Evolutionary conservation across 345 rosid genomes (phyloP), one percentile per base, ranked within the genome.

Genomic region (Angophora floribunda): DNA sequence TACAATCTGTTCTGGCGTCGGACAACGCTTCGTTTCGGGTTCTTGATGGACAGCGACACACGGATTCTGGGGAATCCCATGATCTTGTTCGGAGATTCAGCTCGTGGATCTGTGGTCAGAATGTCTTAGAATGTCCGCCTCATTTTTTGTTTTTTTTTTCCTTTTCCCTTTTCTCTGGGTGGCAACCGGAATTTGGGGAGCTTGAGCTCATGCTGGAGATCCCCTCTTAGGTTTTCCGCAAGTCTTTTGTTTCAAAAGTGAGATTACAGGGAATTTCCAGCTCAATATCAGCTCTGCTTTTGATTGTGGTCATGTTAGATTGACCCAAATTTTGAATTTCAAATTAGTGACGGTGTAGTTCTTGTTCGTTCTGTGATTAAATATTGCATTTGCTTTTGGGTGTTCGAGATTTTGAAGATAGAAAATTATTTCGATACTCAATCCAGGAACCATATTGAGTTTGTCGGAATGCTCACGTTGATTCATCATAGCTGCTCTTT

Each of bases 11-110:
- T 70, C 41, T 16, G 36, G 75, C 19, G 0, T 7, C 47, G 47
- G 2, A 9, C 3, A 5, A 9, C 47, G 1, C 2, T 17, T 36
- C 0, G 47, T 32, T 70, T 36, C 1, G 80, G 80, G 19, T 70
- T 2, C 6, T 70, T 4, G 10, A 32, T 9, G 13, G 47, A 70
- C 47, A 8, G 47, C 47, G 47, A 22, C 41, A 36, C 80, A 36
- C 80, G 36, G 80, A 70, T 36, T 36, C 47, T 9, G 4, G 80
- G 26, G 82, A 0, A 19, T 36, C 47, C 47, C 82, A 3, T 10
- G 14, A 19, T 75, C 82, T 75, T 75, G 82, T 75, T 19, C 44
- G 82, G 82, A 75, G 2, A 75, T 36, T 19, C 49, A 1, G 2
- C 26, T 36, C 14, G 82, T 75, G 82, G 82, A 75, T 75, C 49